These are phyloP conservation scores for Licmophora abbreviata DNA, from an alignment of 108 stramenopile genomes.

Conservation along the genomic window DNA sequence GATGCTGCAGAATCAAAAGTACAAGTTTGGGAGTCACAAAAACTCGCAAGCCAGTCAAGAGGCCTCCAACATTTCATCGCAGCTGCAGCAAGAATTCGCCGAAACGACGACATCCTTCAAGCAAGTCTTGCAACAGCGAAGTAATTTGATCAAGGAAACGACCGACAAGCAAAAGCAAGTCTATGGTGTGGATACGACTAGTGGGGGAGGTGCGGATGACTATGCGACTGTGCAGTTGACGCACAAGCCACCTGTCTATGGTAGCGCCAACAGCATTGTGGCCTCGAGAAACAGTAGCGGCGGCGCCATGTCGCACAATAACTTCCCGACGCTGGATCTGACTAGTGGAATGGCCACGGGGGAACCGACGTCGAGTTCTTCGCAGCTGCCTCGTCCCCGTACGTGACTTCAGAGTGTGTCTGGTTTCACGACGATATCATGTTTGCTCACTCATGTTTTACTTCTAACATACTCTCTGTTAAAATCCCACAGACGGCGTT, in stretches of 20 bases:
- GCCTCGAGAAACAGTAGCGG: no score
- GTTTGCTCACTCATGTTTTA: background rate
- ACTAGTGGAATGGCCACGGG: conserved; percentile 75
- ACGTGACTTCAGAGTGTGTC: background rate
- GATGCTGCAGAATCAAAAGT: conserved; percentile 52
- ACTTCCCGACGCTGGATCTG: conserved; percentile 67
- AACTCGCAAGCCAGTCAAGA: conserved; percentile 75
- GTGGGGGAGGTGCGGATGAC: conserved; percentile 29
- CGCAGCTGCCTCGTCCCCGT: conserved; percentile 15
- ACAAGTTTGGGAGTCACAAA: conserved; percentile 47
- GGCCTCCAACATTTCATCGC: conserved; percentile 69
- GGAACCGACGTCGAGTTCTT: conserved; percentile 26
- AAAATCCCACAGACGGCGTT: conserved; percentile 12
- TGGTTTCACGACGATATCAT: background rate
- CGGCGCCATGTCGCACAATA: no score
- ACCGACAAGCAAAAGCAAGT: conserved; percentile 60
- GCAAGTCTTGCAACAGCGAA: conserved; percentile 67
- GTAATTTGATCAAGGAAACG: conserved; percentile 69
- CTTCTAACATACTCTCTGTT: background rate
- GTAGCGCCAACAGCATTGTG: conserved; percentile 6
- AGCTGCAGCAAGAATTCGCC: conserved; percentile 71
- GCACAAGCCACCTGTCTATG: conserved; percentile 66
- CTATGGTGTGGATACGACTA: conserved; percentile 45
- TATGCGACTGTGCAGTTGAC: conserved; percentile 39
- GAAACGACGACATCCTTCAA: conserved; percentile 76